Percentiles rank a stretch among this genome's conserved stretches.
phyloP scores from a whole-genome alignment of 2,329 filamentous ascomycete genomes.

The Botrytis aclada region DNA sequence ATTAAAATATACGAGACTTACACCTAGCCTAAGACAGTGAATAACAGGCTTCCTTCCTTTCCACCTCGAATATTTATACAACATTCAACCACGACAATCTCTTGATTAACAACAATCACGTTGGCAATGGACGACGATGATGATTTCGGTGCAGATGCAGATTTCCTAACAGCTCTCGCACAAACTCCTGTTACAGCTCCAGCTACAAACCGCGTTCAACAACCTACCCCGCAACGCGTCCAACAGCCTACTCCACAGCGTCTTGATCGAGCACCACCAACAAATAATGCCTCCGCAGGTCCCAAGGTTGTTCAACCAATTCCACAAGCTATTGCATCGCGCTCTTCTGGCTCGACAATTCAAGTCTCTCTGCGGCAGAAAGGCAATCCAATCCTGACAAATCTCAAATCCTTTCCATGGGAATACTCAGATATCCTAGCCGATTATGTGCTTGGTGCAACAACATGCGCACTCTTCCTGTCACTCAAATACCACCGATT shows the following conservation, averaged over 20 bases:
- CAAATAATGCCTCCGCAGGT: conserved; percentile 35
- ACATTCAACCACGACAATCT: not conserved
- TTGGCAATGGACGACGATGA: conserved; percentile 48
- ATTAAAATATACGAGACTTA: not conserved
- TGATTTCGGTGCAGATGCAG: conserved; percentile 54
- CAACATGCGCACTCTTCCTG: conserved; percentile 88
- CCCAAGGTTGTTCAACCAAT: conserved; percentile 77
- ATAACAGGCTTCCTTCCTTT: not conserved
- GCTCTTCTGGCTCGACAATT: conserved; percentile 68
- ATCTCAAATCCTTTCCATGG: conserved; percentile 81
- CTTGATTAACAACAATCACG: not conserved
- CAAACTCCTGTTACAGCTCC: conserved; percentile 41
- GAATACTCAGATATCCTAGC: conserved; percentile 97
- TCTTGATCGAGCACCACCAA: conserved; percentile 49
- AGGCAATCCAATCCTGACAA: conserved; percentile 86
- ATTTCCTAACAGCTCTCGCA: conserved; percentile 54
- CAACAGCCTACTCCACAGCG: conserved; percentile 53
- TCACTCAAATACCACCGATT: conserved; percentile 96
- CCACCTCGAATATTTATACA: not conserved
- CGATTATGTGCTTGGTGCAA: conserved; percentile 84
- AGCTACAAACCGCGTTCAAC: conserved; percentile 32
- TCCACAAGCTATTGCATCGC: conserved; percentile 74
- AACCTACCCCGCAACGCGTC: conserved; percentile 41
- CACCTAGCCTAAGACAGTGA: not conserved
- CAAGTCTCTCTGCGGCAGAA: conserved; percentile 90